A percentile compares a stretch with the other conserved stretches of the same genome.
Evolutionary conservation across 2,329 filamentous ascomycete species (phyloP).

Genomic region (Penicillium sp.): DNA sequence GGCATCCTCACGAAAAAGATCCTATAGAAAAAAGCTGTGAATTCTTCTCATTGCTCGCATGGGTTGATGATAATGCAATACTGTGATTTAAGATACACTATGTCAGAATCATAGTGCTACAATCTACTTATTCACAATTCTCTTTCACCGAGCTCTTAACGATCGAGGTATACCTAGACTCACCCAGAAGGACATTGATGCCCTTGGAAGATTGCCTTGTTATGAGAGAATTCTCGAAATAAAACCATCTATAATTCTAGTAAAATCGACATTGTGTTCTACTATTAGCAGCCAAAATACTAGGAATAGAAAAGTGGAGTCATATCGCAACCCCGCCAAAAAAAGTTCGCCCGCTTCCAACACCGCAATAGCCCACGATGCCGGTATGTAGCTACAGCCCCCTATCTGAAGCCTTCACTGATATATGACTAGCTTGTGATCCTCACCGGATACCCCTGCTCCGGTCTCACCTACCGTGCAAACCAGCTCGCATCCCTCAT

Average conservation of each 20-base stretch:
- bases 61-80: neutral
- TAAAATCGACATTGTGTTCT: neutral
- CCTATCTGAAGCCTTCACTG: neutral
- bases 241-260: neutral
- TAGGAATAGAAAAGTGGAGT: slow-evolving; percentile 4
- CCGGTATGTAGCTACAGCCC: slow-evolving; percentile 17
- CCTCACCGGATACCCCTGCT: slow-evolving; percentile 59
- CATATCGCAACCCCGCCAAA: slow-evolving; percentile 22
- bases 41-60: neutral
- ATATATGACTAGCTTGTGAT: slow-evolving; percentile 50
- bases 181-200: too few species aligned
- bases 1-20: neutral
- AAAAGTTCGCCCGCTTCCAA: slow-evolving; percentile 12
- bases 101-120: too few species aligned
- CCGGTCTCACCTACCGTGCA: slow-evolving; percentile 58
- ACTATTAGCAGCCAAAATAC: neutral
- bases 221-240: neutral
- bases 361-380: slow-evolving; percentile 21
- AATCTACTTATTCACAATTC: too few species aligned
- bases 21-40: neutral
- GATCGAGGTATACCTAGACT: too few species aligned
- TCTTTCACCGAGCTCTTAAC: too few species aligned
- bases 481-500: slow-evolving; percentile 52
- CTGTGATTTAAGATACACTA: neutral
- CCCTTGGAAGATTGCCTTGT: neutral